These are phyloP conservation scores for Ramaria rubella DNA, from an alignment of 768 basidiomycete species.

Conservation along the genomic window DNA sequence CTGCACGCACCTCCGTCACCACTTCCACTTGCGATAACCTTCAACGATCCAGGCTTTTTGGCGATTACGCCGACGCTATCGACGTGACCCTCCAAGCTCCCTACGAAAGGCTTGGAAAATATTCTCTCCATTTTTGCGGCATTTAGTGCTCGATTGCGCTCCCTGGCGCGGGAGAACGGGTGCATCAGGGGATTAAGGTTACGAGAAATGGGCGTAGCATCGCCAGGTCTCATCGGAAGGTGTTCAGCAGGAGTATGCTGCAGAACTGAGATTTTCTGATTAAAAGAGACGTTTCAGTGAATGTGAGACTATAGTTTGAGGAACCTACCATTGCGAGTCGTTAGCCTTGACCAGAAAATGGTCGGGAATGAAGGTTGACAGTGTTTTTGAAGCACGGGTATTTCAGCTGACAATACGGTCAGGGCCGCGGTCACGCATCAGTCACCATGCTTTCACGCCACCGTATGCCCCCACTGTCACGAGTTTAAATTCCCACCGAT, in stretches of 20 bases:
- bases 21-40: slow-evolving; percentile 81
- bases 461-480: too few relatives aligned
- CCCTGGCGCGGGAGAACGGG: slow-evolving; percentile 87
- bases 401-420: too few relatives aligned
- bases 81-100: slow-evolving; percentile 82
- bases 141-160: slow-evolving; percentile 89
- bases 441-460: too few relatives aligned
- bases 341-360: too few relatives aligned
- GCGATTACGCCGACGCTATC: slow-evolving; percentile 89
- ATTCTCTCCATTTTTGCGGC: slow-evolving; percentile 96
- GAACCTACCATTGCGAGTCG: background rate
- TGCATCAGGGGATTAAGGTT: slow-evolving; percentile 95
- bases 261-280: slow-evolving; percentile 78
- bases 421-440: too few relatives aligned
- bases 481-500: too few relatives aligned
- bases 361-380: too few relatives aligned
- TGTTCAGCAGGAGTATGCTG: slow-evolving; percentile 76
- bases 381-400: too few relatives aligned
- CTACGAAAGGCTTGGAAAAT: slow-evolving; percentile 96
- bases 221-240: slow-evolving; percentile 68
- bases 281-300: background rate
- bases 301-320: background rate
- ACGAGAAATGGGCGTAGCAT: slow-evolving; percentile 80
- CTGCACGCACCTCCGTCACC: slow-evolving; percentile 98
- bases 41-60: slow-evolving; percentile 65